Percentiles rank a stretch among this genome's conserved stretches.
phyloP scores from a whole-genome alignment of 2,329 filamentous ascomycete species.

The Arthrobotrys conoides region DNA sequence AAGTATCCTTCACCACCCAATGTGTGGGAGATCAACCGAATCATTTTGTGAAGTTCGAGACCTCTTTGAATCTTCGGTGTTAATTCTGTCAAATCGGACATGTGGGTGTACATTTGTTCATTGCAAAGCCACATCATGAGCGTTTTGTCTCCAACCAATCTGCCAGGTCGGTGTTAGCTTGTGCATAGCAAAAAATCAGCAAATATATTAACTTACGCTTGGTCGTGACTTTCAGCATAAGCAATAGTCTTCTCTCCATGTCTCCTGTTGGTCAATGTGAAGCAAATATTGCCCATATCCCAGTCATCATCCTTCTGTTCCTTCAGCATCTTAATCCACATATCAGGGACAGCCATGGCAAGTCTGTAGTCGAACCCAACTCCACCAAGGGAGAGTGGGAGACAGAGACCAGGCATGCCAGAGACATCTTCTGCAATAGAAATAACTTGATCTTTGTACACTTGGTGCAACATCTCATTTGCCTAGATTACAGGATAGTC shows the following conservation, averaged over 20 bases:
- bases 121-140: slow-evolving; percentile 99
- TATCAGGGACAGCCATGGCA: slow-evolving; percentile 96
- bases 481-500: slow-evolving; percentile 69
- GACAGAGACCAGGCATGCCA: slow-evolving; percentile 96
- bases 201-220: slow-evolving; percentile 79
- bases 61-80: slow-evolving; percentile 91
- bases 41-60: slow-evolving; percentile 96
- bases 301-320: slow-evolving; percentile 91
- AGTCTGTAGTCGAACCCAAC: slow-evolving; percentile 97
- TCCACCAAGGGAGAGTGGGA: slow-evolving; percentile 86
- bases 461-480: slow-evolving; percentile 92
- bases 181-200: background rate
- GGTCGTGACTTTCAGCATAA: slow-evolving; percentile 96
- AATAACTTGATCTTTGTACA: slow-evolving; percentile 84
- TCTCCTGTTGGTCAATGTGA: slow-evolving; percentile 90
- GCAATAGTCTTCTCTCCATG: slow-evolving; percentile 99
- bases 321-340: slow-evolving; percentile 99
- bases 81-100: slow-evolving; percentile 87
- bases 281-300: slow-evolving; percentile 88
- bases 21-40: slow-evolving; percentile 89
- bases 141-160: slow-evolving; percentile 94
- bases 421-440: slow-evolving; percentile 98
- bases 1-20: slow-evolving; percentile 97
- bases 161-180: slow-evolving; percentile 67
- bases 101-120: slow-evolving; percentile 96